Conservation (phyloP, 306 rosid species). For the Cucurbita argyrosperma region DNA sequence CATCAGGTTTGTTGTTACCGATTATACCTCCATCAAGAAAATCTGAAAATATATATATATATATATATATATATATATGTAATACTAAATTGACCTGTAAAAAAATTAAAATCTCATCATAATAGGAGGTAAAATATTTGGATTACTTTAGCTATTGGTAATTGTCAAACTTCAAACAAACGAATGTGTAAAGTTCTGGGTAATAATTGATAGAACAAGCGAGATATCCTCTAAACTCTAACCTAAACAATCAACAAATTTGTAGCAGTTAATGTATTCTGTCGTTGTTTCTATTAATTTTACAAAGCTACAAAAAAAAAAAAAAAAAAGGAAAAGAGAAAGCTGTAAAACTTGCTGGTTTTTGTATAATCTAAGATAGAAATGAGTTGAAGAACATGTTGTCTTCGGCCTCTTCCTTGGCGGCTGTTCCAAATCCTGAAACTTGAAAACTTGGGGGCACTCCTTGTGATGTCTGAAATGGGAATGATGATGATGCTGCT, state of each 20-base stretch:
- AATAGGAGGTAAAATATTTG: too few species aligned
- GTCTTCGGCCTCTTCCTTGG: conserved; percentile 34
- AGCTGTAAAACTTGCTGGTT: background rate
- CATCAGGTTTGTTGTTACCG: too few species aligned
- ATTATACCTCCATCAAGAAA: too few species aligned
- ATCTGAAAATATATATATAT: too few species aligned
- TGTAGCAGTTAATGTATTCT: background rate
- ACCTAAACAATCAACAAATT: background rate
- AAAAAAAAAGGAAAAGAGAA: too few species aligned
- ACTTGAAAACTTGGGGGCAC: background rate
- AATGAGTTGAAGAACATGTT: conserved; percentile 20
- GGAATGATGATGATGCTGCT: background rate
- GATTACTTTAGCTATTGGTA: too few species aligned
- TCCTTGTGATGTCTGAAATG: background rate
- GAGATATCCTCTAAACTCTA: background rate
- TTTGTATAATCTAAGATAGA: background rate
- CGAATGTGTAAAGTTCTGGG: background rate
- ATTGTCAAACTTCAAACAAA: too few species aligned
- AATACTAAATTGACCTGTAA: too few species aligned
- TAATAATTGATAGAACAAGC: background rate
- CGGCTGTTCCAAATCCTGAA: conserved; percentile 15
- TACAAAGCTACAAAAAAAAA: background rate
- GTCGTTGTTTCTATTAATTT: background rate
- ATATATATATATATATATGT: too few species aligned
- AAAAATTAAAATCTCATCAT: too few species aligned